Percentiles rank a stretch among this genome's conserved stretches.
Conservation (phyloP, 108 stramenopile species). For the Nitzschia sp. region DNA sequence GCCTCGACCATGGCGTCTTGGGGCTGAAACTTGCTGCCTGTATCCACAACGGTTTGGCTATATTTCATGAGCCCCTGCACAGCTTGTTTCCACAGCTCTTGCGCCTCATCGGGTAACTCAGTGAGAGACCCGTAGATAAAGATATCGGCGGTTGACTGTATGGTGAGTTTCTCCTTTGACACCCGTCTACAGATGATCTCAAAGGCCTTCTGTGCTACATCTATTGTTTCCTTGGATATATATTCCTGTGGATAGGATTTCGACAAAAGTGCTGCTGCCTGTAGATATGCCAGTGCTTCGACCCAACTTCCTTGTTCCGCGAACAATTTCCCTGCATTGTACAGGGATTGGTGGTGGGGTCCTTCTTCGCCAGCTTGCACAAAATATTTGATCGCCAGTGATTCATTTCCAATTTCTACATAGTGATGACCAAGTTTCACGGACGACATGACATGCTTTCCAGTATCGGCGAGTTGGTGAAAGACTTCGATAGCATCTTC, state of each 20-base stretch:
- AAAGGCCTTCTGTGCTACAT: slow-evolving; percentile 1
- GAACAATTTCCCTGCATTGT: slow-evolving; percentile 34
- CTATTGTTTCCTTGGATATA: background rate
- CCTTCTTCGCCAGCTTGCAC: slow-evolving; percentile 33
- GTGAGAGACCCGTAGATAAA: slow-evolving; percentile 8
- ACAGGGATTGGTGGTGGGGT: slow-evolving; percentile 33
- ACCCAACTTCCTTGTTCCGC: slow-evolving; percentile 31
- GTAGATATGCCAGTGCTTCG: slow-evolving; percentile 27
- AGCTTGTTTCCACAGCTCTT: slow-evolving; percentile 10
- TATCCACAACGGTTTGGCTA: slow-evolving; percentile 2
- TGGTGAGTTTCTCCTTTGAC: background rate
- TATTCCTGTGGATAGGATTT: slow-evolving; percentile 18
- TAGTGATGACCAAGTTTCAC: slow-evolving; percentile 25
- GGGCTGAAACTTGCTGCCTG: background rate
- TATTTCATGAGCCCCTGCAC: background rate
- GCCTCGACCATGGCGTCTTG: background rate
- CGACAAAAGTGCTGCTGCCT: slow-evolving; percentile 23
- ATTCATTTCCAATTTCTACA: slow-evolving; percentile 7
- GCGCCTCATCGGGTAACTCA: background rate
- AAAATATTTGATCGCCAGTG: slow-evolving; percentile 27
- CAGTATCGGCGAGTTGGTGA: slow-evolving; percentile 7
- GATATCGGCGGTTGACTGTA: slow-evolving; percentile 2
- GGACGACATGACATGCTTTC: slow-evolving; percentile 17
- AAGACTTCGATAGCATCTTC: slow-evolving; percentile 4
- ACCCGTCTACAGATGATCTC: background rate